These are phyloP conservation scores for Insectozyma bohioensis DNA, from an alignment of 1,139 yeast species.

Conservation along the genomic window DNA sequence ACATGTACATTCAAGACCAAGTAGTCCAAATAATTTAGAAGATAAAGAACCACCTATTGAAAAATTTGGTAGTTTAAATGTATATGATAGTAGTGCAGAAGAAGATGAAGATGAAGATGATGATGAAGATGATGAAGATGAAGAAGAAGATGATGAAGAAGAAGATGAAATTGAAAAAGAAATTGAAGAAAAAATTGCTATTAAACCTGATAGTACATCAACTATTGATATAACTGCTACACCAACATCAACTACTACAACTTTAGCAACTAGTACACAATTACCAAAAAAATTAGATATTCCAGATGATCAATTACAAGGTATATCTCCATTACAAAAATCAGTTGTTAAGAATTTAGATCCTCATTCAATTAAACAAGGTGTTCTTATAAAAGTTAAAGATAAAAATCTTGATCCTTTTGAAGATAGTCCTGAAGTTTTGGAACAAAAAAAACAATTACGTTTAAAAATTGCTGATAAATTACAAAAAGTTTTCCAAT, in stretches of 20 bases:
- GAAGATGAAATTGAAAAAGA: not conserved
- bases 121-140: slow-evolving; percentile 7
- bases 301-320: slow-evolving; percentile 7
- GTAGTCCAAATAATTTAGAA: not conserved
- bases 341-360: slow-evolving; percentile 37
- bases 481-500: slow-evolving; percentile 35
- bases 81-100: not conserved
- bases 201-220: no score
- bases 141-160: slow-evolving; percentile 3
- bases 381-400: slow-evolving; percentile 20
- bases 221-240: not conserved
- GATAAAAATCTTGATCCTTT: slow-evolving; percentile 11
- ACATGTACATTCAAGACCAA: not conserved
- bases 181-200: not conserved
- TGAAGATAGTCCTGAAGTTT: slow-evolving; percentile 15
- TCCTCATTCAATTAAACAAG: slow-evolving; percentile 23
- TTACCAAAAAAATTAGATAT: slow-evolving; percentile 4
- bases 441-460: slow-evolving; percentile 17
- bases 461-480: slow-evolving; percentile 36
- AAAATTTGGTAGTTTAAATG: no score
- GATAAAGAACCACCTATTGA: slow-evolving; percentile 1
- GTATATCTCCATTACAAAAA: slow-evolving; percentile 30
- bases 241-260: slow-evolving; percentile 3
- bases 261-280: no score
- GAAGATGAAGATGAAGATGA: slow-evolving; percentile 7